Conservation (phyloP, 129 eudicot species). For the Arctium lappa region DNA sequence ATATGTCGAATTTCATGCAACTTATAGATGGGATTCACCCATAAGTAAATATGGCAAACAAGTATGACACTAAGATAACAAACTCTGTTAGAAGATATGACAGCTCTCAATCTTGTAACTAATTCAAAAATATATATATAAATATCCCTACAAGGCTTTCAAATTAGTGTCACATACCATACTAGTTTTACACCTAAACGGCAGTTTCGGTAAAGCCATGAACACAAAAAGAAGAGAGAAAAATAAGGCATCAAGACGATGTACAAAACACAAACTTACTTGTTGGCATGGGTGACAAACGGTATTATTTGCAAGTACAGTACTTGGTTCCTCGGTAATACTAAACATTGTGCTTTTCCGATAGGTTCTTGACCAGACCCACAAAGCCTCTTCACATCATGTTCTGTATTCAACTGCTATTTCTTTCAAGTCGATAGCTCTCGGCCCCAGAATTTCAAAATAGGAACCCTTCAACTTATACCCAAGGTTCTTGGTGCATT, state of each 20-base stretch:
- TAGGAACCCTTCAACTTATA: conserved; percentile 4
- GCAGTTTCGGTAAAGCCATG: neutral
- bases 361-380: conserved; percentile 16
- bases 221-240: neutral
- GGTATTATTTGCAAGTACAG: conserved; percentile 20
- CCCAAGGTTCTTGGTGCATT: conserved; percentile 21
- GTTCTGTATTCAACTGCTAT: conserved; percentile 17
- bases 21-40: neutral
- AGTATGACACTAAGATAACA: neutral
- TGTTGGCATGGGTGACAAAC: conserved; percentile 27
- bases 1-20: neutral
- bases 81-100: neutral
- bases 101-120: neutral
- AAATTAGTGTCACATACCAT: conserved; percentile 10
- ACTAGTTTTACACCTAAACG: conserved; percentile 2
- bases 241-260: conserved; percentile 14
- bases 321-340: conserved; percentile 14
- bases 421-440: conserved; percentile 18
- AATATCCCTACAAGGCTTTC: neutral
- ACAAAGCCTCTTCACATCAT: conserved; percentile 32
- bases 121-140: neutral
- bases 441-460: conserved; percentile 13
- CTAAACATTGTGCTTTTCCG: conserved; percentile 20
- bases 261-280: conserved; percentile 33
- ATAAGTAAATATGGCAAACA: neutral